Evolutionary conservation across 2,329 filamentous ascomycete genomes (phyloP).

Genomic region (Aspergillus viridinutans): DNA sequence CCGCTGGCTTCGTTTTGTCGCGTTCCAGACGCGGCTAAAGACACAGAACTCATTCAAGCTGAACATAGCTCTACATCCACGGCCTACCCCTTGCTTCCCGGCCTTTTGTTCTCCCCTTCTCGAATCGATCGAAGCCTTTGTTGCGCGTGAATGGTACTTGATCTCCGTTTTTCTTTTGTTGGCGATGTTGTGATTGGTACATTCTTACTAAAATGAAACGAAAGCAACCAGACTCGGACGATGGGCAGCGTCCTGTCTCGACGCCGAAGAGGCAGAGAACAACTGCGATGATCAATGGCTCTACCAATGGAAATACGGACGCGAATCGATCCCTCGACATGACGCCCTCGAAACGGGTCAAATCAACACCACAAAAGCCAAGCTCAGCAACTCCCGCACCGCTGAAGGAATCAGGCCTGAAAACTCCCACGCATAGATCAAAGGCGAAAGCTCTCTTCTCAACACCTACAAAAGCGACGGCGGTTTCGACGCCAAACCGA

Average conservation of each 20-base stretch:
- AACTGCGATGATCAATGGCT: constrained; percentile 19
- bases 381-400: constrained; percentile 22
- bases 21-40: constrained; percentile 18
- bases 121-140: background rate
- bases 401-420: constrained; percentile 32
- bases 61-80: constrained; percentile 12
- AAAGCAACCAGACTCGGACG: constrained; percentile 37
- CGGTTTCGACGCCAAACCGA: constrained; percentile 55
- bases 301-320: constrained; percentile 23
- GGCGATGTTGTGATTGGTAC: constrained; percentile 11
- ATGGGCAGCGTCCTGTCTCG: constrained; percentile 30
- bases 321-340: constrained; percentile 20
- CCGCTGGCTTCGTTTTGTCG: constrained; percentile 9
- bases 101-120: constrained; percentile 2
- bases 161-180: constrained; percentile 13
- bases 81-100: constrained; percentile 21
- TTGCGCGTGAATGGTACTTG: constrained; percentile 28
- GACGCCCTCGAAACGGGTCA: constrained; percentile 23
- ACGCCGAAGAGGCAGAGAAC: constrained; percentile 39
- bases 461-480: constrained; percentile 35
- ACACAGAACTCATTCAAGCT: constrained; percentile 6
- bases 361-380: constrained; percentile 32
- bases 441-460: constrained; percentile 37
- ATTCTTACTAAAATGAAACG: constrained; percentile 37
- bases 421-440: constrained; percentile 35